Evolutionary conservation across 179 eudicot species (phyloP).

Genomic region (Silene noctiflora): DNA sequence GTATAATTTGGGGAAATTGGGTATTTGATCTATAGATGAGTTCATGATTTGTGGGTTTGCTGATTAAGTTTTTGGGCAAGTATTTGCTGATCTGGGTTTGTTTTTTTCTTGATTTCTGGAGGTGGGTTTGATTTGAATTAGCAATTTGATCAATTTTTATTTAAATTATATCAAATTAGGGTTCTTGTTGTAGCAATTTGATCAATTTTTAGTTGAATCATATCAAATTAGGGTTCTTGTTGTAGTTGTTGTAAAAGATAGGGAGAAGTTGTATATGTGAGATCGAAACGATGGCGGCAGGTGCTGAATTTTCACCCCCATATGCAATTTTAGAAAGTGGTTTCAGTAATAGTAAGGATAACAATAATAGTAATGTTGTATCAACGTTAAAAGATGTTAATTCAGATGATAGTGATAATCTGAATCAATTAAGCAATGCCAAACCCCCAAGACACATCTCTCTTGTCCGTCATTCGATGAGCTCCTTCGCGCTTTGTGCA

Average conservation of each 20-base stretch:
- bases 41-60: not conserved
- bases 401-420: constrained; percentile 36
- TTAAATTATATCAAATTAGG: not conserved
- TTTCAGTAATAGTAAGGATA: constrained; percentile 6
- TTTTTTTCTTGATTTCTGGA: not conserved
- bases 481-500: constrained; percentile 35
- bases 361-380: constrained; percentile 29
- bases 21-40: constrained; percentile 15
- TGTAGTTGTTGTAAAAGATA: not conserved
- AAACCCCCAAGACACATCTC: constrained; percentile 69
- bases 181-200: constrained; percentile 9
- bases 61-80: too few relatives aligned
- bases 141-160: constrained; percentile 5
- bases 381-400: constrained; percentile 36
- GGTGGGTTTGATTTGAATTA: constrained; percentile 1
- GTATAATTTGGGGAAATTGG: not conserved
- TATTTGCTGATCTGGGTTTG: constrained; percentile 11
- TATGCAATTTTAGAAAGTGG: constrained; percentile 43
- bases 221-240: constrained; percentile 5
- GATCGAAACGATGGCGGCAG: constrained; percentile 50
- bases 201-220: not conserved
- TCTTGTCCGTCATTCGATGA: constrained; percentile 54
- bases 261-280: constrained; percentile 16
- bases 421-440: constrained; percentile 46
- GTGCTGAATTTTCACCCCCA: constrained; percentile 58